Percentiles rank a stretch among this genome's conserved stretches.
Evolutionary conservation across 1,284 basidiomycete genomes (phyloP).

Genomic region (Ceratobasidium sp.): DNA sequence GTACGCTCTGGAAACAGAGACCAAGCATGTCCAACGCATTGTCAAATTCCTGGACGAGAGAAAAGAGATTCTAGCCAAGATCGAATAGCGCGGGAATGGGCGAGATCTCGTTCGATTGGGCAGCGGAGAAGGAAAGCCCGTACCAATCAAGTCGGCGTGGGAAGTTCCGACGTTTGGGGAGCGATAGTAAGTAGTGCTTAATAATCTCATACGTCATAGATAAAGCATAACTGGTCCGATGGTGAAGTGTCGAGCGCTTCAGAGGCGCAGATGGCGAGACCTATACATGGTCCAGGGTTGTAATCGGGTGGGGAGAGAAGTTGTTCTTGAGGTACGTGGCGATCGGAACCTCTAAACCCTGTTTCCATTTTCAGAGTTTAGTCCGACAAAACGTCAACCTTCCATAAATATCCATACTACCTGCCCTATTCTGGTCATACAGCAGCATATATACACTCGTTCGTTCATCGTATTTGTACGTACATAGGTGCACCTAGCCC

Average conservation of each 20-base stretch:
- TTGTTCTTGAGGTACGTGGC: not conserved
- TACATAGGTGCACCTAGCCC: not conserved
- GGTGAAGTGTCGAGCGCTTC: constrained; percentile 2
- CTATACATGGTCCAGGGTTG: not conserved
- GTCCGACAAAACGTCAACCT: not conserved
- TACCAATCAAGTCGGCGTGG: not conserved
- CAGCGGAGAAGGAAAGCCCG: not conserved
- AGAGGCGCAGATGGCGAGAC: not conserved
- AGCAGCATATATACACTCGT: not conserved
- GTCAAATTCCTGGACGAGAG: not conserved
- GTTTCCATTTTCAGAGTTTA: not conserved
- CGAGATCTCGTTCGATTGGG: not conserved
- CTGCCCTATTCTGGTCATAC: not conserved
- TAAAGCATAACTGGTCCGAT: not conserved
- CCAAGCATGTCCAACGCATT: not conserved
- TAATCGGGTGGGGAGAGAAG: not conserved
- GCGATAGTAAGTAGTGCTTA: not conserved
- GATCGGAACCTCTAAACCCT: not conserved
- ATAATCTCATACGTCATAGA: not conserved
- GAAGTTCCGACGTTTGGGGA: not conserved
- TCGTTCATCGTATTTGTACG: not conserved
- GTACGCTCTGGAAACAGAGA: not conserved
- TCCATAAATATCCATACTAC: not conserved
- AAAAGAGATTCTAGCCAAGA: not conserved
- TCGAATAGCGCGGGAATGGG: not conserved